Evolutionary conservation across 495 filamentous ascomycete genomes (phyloP).

Genomic region (Aspergillus affinis): DNA sequence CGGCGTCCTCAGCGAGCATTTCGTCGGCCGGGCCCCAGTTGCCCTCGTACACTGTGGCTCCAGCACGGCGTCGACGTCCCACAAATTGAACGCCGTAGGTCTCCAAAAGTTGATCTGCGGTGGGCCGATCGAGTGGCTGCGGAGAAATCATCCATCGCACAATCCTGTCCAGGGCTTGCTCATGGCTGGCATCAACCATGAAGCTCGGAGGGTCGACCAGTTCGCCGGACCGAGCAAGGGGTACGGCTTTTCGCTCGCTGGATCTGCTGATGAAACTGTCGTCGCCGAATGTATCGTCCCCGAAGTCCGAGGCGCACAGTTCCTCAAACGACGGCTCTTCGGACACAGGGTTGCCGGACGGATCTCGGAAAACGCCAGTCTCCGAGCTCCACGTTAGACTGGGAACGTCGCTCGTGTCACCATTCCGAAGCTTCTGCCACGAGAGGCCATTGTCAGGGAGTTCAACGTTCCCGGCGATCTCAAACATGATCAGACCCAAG

Average conservation of each 20-base stretch:
- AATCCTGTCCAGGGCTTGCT: slow-evolving; percentile 75
- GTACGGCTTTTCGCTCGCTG: slow-evolving; percentile 27
- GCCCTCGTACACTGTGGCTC: slow-evolving; percentile 90
- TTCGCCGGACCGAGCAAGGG: slow-evolving; percentile 57
- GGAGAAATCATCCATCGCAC: slow-evolving; percentile 87
- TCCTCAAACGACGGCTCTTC: slow-evolving; percentile 50
- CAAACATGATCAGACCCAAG: slow-evolving; percentile 87
- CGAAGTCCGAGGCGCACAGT: slow-evolving; percentile 51
- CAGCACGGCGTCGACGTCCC: slow-evolving; percentile 67
- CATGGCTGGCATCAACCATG: slow-evolving; percentile 72
- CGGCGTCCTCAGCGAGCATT: slow-evolving; percentile 65
- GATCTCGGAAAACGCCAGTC: slow-evolving; percentile 68
- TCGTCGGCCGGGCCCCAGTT: slow-evolving; percentile 87
- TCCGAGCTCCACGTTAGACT: slow-evolving; percentile 77
- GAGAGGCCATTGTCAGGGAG: slow-evolving; percentile 87
- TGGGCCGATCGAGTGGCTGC: slow-evolving; percentile 69
- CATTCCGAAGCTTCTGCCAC: slow-evolving; percentile 84
- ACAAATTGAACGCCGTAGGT: slow-evolving; percentile 75
- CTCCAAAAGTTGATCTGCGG: slow-evolving; percentile 66
- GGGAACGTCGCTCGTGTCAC: slow-evolving; percentile 83
- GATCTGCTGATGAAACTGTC: slow-evolving; percentile 32
- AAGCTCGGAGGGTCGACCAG: slow-evolving; percentile 76
- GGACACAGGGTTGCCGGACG: slow-evolving; percentile 64
- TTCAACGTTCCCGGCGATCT: slow-evolving; percentile 87
- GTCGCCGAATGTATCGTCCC: slow-evolving; percentile 41